Evolutionary conservation across 176 grass and related monocot species (phyloP), one percentile per base, ranked within the genome.

Genomic region (Melocanna baccifera): DNA sequence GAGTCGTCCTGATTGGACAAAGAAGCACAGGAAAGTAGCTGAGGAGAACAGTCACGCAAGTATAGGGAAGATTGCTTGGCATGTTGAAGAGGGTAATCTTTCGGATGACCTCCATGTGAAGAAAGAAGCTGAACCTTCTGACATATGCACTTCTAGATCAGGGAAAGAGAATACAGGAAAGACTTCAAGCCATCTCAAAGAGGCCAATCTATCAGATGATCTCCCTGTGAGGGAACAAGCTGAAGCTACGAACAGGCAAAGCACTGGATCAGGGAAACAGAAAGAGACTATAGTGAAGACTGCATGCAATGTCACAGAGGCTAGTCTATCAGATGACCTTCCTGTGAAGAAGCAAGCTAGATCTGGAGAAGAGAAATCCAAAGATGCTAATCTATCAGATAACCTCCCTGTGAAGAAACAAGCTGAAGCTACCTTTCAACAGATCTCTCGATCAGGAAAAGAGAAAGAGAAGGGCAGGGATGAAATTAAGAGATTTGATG

Each of bases 1-100:
- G 96, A 96, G 93, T 80, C 96, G n/a, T 73, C 62, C 80, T 57
- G 84, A 92, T 73, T 99, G 93, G 93, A 90, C 93, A 86, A 53
- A 25, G 57, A 89, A 83, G 70, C 96, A 99, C 75, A 92, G 67
- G 80, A 69, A 50, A 85, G 40, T 94, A 25, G 93, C 96, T 20
- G 74, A 71, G 82, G 81, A 85, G 48, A 81, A 84, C 78, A 85
- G 68, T 77, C 93, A 99, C 81, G 68, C 42, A 47, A 70, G 34
- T 22, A 59, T 20, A 22, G 79, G 67, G 48, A 68, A 32, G 2
- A 47, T 40, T 19, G 1, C 39, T 58, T 42, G 29, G 13, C 23
- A 56, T 91, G 26, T 53, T 52, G 50, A 62, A 75, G 80, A 75
- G 19, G 62, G 14, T 75, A 74, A 74, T 69, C 29, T 30, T 1